Evolutionary conservation across 192 early-diverging fungal genomes (phyloP), one percentile per base, ranked within the genome.

Genomic region (Spizellomyces punctatus): DNA sequence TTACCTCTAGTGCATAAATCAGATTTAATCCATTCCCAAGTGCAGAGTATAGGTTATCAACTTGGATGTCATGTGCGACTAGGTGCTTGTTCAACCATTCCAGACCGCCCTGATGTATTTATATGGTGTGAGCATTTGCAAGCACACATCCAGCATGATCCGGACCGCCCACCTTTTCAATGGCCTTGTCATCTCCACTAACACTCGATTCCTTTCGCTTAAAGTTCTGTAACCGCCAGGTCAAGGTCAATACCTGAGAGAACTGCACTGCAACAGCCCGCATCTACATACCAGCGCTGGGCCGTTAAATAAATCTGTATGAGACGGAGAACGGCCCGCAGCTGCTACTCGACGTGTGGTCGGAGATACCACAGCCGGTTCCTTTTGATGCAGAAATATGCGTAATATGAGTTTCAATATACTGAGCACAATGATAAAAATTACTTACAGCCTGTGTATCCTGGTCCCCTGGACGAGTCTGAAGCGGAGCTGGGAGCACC

Each of bases 1-100:
- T 27, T 61, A 79, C 79, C 69, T 85, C 81, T 9, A 85, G 63
- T 19, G 81, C 79, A 55, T 81, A 81, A 46, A 85, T 85, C 6
- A 85, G 66, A 61, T 79, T 78, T 3, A 85, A 68, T 5, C 81
- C 81, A 56, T 85, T 75, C 19, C 71, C 71, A 36, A 85, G 61
- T 16, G 56, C 19, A 36, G 14, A 47, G 46, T 63, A 82, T 10
- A 85, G 63, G 52, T 81, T 71, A 48, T 80, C 75, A 7, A 85
- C 62, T 21, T 78, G 67, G 10, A 81, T 71, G 16, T 78, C 55
- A 10, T 81, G 55, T 5, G 47, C 5, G 27, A 68, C 68, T 5
- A 85, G 73, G 65, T 85, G 72, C 46, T 66, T 64, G 72, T 85
- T 85, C 19, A 85, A 50, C 79, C 81, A 85, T 3, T 83, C 79